A percentile compares a stretch with the other conserved stretches of the same genome.
These are phyloP conservation scores for Crotalaria pallida DNA, from an alignment of 306 rosid genomes.

Conservation along the genomic window DNA sequence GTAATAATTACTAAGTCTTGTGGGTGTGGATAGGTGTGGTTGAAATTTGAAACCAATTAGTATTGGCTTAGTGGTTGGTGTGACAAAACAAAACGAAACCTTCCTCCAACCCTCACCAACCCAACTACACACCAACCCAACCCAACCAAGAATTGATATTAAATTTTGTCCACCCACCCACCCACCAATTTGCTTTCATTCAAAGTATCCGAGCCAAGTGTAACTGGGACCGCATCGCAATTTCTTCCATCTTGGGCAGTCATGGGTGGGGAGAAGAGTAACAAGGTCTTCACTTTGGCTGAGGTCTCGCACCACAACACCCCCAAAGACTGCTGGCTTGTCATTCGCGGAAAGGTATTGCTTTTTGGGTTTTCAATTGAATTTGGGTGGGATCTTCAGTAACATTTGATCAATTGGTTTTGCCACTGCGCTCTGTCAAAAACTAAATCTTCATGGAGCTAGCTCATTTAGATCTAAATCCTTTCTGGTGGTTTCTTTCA, in stretches of 20 bases:
- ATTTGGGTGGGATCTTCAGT: not conserved
- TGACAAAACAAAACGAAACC: not conserved
- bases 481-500: no score
- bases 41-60: no score
- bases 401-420: no score
- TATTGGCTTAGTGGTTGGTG: not conserved
- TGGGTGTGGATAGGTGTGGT: no score
- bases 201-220: constrained; percentile 14
- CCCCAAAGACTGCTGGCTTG: constrained; percentile 75
- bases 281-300: constrained; percentile 54
- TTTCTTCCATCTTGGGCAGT: not conserved
- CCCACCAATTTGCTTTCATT: not conserved
- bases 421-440: no score
- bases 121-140: not conserved
- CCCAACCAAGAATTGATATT: not conserved
- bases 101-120: not conserved
- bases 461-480: no score
- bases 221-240: not conserved
- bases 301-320: constrained; percentile 55
- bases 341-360: constrained; percentile 69
- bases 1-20: no score
- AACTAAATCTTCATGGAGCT: no score
- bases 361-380: no score
- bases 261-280: constrained; percentile 58
- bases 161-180: constrained; percentile 32